Evolutionary conservation across 2,329 filamentous ascomycete genomes (phyloP), one percentile per base, ranked within the genome.

Genomic region (Aspergillus sp.): DNA sequence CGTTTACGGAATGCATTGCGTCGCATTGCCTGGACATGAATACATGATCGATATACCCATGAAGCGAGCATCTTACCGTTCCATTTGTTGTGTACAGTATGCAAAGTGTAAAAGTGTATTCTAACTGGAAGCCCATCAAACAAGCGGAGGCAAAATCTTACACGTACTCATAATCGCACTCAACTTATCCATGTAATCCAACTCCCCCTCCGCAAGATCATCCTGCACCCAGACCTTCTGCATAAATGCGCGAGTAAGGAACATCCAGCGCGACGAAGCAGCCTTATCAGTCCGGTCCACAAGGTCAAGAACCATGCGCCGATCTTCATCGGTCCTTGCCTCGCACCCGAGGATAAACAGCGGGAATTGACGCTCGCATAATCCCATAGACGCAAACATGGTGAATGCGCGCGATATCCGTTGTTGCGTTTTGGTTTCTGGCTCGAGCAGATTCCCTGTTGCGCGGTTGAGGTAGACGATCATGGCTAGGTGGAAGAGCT

Each of bases 151-250:
- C 50, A 58, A 15, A 41, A 54, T 49, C 23, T 14, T 61, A 55
- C 58, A 60, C 27, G 39, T 27, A 27, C 58, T 55, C 23, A 60
- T 52, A 23, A 60, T 27, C 3, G 47, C 51, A 15, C 27, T 52
- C 52, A 60, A 15, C 27, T 55, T 60, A 8, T 52, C 37, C 47
- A 11, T 14, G 46, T 60, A 60, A 40, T 55, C 44, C 27, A 58
- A 9, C 17, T 14, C 35, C 12, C 55, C 47, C 12, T 43, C 31
- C 4, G 59, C 56, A 50, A 61, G 56, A 40, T 58, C 59, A 44
- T 61, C 52, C 52, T 61, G 59, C 11, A 53, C 52, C 59, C 59
- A 61, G n/a, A 56, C 37, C 2, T 37, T 24, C 52, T 56, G 21
- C 1, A 58, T 56, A 39, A 61, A 40, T 15, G 3, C 45, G 12